Base-by-base conservation (phyloP, 202 grass and related monocot genomes). In the Saccharum hybrid region DNA sequence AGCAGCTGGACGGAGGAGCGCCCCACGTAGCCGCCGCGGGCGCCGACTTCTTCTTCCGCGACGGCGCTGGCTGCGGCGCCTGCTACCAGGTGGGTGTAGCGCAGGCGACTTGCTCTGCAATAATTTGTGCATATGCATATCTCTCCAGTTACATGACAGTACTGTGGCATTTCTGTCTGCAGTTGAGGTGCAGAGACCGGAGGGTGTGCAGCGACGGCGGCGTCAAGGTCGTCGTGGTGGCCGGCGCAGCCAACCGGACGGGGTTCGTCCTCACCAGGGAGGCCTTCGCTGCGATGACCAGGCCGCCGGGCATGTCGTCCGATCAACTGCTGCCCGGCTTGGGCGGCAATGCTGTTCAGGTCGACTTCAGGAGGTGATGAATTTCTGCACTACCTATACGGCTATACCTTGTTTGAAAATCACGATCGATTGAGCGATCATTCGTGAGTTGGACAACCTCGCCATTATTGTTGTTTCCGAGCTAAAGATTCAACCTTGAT, bases 361-460 rank as follows among this genome's bases (percentile, higher is more conserved):
- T 94, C n/a, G 75, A 91, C 12, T 94, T 92, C 66, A 88, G 85
- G n/a, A 97, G 92, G 92, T 91, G 40, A 76, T 16, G 18, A 51
- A 7, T 45, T 3, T 3, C 21, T 28, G 22, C 59, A 62, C 0
- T 23, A 52, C 41, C 41, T 38, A 4, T 38, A 38, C 36, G 3
- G 26, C 26, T 26, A 26, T 26, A 26, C 26, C 26, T 26, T 33
- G 33, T 33, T 33, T 33, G 33, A 33, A 3, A 3, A 33, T 33
- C 33, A 33, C 33, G 33, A 3, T 26, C 26, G 26, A 26, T 26
- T 26, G 26, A 26, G 3, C 33, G 33, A 33, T 33, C 33, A 33
- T 3, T 33, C 2, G 2, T 33, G 33, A 0, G 36, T 2, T 5
- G 3, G 36, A 33, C 33, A 4, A 38, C 4, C 36, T 4, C 36